Evolutionary conservation across 306 rosid species (phyloP), one percentile per base, ranked within the genome.

Genomic region (Castanea mollissima): DNA sequence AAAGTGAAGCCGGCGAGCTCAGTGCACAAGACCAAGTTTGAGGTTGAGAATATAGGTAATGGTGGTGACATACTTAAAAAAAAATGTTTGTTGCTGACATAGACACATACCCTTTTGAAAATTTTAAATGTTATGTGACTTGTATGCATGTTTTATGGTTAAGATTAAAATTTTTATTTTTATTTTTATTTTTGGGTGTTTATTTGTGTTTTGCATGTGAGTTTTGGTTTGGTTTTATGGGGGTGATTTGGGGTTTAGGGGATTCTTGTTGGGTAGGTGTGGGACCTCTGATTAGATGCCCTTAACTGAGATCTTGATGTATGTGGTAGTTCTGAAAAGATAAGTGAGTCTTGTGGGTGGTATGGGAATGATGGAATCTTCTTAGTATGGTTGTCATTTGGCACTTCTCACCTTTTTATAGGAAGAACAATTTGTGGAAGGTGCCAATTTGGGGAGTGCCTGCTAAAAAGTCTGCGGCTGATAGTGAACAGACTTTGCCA

Each of bases 21-120:
- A 1, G 88, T 93, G 84, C 93, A 85, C 91, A 95, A 91, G 85
- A 73, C 87, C 76, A 95, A 86, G 74, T 89, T 90, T 29, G 94
- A 91, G 86, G 15, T 90, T 78, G 96, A 90, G 80, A 92, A 90
- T 84, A 34, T 93, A 87, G 99, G 99, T 95, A 92, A 84, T 49
- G 60, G 65, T 41, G 46, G 46, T 41, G 46, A 41, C 46, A 41
- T 41, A 41, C 46, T 8, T 41, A 2, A 7, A 8, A 41, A 41
- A 41, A 64, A 41, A 76, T 29, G 20, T 56, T 56, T 23, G 19
- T 71, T 19, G 55, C 12, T 69, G 54, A 23, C 46, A 46, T 41
- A 41, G 11, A 41, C 46, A 41, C 0, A 41, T 46, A 49, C 31
- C 25, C 11, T 31, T 59, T 41, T 49, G 19, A 60, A 55, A 49